A percentile compares a stretch with the other conserved stretches of the same genome.
These are phyloP conservation scores for Tillandsia fasciculata DNA, from an alignment of 176 grass and related monocot species.

Conservation along the genomic window DNA sequence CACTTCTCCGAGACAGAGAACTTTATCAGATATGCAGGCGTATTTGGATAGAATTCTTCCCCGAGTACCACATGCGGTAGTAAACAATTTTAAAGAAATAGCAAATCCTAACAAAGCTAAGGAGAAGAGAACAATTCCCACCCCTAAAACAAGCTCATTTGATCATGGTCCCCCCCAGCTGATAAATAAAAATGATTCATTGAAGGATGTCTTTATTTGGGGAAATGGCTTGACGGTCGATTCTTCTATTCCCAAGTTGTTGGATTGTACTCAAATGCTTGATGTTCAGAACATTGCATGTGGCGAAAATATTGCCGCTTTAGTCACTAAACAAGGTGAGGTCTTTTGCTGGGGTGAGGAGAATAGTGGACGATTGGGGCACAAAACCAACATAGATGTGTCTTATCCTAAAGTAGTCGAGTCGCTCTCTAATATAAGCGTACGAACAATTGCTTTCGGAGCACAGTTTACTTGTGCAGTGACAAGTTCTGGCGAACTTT, in stretches of 20 bases:
- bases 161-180: conserved; percentile 28
- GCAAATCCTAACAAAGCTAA: conserved; percentile 21
- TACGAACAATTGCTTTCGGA: conserved; percentile 68
- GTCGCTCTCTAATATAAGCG: conserved; percentile 49
- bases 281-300: conserved; percentile 63
- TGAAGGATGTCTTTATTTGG: conserved; percentile 91
- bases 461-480: conserved; percentile 69
- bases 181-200: conserved; percentile 32
- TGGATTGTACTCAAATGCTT: conserved; percentile 51
- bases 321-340: conserved; percentile 88
- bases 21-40: conserved; percentile 59
- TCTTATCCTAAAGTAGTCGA: conserved; percentile 30
- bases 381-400: conserved; percentile 49
- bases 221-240: conserved; percentile 44
- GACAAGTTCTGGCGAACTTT: conserved; percentile 67
- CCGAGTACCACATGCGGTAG: conserved; percentile 33
- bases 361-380: conserved; percentile 52
- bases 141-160: conserved; percentile 46
- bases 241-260: conserved; percentile 62
- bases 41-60: conserved; percentile 72
- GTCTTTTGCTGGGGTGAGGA: conserved; percentile 92
- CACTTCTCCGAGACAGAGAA: conserved; percentile 52
- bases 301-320: conserved; percentile 71
- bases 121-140: conserved; percentile 31
- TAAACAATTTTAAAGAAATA: conserved; percentile 38